These are phyloP conservation scores for Ophiostoma ulmi DNA, from an alignment of 2,329 filamentous ascomycete species.

Conservation along the genomic window DNA sequence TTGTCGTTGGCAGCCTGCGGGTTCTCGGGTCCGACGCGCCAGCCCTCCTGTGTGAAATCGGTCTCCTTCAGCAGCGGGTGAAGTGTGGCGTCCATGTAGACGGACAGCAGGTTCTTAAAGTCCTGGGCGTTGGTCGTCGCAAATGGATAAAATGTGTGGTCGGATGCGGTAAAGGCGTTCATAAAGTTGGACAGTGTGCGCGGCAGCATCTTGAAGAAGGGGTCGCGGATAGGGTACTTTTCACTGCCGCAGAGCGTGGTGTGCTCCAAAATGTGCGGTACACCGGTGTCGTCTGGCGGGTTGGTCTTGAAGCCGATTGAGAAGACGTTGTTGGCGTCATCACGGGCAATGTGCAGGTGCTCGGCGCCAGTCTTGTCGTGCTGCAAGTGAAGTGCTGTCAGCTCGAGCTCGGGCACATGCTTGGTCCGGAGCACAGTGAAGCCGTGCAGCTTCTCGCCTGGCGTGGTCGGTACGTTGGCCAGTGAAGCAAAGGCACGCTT, in stretches of 20 bases:
- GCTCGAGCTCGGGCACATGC: conserved; percentile 86
- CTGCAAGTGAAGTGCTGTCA: conserved; percentile 83
- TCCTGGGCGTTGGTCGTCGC: conserved; percentile 94
- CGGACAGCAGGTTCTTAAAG: conserved; percentile 91
- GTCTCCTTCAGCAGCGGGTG: conserved; percentile 82
- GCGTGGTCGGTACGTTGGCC: conserved; percentile 61
- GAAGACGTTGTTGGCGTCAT: conserved; percentile 99
- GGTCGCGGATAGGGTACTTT: conserved; percentile 97
- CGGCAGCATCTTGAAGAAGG: conserved; percentile 99
- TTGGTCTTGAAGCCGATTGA: conserved; percentile 99
- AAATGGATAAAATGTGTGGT: conserved; percentile 97
- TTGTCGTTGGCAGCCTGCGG: conserved; percentile 61
- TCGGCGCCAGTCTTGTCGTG: conserved; percentile 96
- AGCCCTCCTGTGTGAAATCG: conserved; percentile 95
- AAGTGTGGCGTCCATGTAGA: conserved; percentile 92
- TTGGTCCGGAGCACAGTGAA: conserved; percentile 87
- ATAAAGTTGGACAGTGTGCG: conserved; percentile 99
- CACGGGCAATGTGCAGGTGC: conserved; percentile 88
- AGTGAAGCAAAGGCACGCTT: conserved; percentile 36
- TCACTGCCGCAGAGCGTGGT: conserved; percentile 93
- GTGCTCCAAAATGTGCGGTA: conserved; percentile 96
- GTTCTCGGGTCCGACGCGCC: conserved; percentile 92
- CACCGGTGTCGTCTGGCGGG: conserved; percentile 89
- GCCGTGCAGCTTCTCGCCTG: conserved; percentile 83
- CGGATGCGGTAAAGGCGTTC: conserved; percentile 96